Percentiles rank a stretch among this genome's conserved stretches.
phyloP scores from a whole-genome alignment of 164 flowering plant species.

The Vitis cinerea region DNA sequence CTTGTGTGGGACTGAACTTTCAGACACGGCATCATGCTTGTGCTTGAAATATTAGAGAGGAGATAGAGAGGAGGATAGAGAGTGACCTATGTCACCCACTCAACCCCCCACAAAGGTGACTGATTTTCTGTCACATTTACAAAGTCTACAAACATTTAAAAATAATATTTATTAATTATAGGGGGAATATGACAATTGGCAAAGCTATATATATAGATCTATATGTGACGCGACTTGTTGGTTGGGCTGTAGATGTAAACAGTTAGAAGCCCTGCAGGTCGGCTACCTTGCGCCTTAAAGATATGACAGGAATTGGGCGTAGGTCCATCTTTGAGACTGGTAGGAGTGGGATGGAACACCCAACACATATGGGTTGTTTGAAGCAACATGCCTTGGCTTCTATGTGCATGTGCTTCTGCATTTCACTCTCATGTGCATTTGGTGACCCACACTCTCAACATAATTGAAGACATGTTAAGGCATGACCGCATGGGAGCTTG shows the following conservation, averaged over 20 bases:
- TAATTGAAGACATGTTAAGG: too few relatives aligned
- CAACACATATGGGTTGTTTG: too few relatives aligned
- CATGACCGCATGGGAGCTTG: too few relatives aligned
- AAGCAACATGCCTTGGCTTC: background rate
- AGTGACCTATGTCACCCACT: background rate
- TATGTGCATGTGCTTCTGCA: too few relatives aligned
- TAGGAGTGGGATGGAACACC: too few relatives aligned
- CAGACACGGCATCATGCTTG: background rate
- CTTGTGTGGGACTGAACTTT: constrained; percentile 3
- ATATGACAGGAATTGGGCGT: too few relatives aligned
- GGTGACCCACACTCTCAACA: too few relatives aligned
- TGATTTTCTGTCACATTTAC: background rate
- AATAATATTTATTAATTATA: too few relatives aligned
- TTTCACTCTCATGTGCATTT: too few relatives aligned
- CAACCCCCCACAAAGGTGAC: constrained; percentile 1
- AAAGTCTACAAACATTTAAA: background rate
- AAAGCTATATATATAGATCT: background rate
- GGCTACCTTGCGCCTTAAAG: background rate
- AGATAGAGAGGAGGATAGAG: background rate
- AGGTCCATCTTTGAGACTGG: too few relatives aligned
- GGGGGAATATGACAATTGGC: background rate
- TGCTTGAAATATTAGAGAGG: background rate
- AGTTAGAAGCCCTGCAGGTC: background rate
- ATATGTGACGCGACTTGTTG: background rate
- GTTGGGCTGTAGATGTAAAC: background rate